Evolutionary conservation across 495 filamentous ascomycete species (phyloP).

Genomic region (Paragyromitra xinjiangensis): DNA sequence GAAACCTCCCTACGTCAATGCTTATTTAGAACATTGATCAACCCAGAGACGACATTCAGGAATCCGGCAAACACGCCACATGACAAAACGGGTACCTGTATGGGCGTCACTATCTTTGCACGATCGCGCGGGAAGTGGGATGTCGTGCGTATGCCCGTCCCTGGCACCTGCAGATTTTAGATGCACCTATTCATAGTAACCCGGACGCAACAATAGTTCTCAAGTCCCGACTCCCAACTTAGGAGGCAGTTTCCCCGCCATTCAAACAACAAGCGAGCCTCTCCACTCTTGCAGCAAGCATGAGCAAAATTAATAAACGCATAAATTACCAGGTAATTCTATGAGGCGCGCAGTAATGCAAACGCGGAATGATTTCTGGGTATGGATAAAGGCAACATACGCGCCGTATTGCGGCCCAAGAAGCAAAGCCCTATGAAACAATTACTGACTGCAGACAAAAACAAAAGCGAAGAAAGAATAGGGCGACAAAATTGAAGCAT

Average conservation of each 20-base stretch:
- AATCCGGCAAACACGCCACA: neutral
- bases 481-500: neutral
- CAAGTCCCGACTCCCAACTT: neutral
- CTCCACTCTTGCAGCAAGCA: neutral
- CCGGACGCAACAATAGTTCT: neutral
- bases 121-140: neutral
- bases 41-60: neutral
- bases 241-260: neutral
- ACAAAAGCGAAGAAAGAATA: neutral
- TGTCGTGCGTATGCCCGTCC: neutral
- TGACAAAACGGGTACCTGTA: neutral
- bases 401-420: neutral
- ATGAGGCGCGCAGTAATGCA: neutral
- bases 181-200: slow-evolving; percentile 4
- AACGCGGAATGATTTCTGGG: neutral
- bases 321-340: neutral
- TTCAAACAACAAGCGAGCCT: neutral
- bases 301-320: neutral
- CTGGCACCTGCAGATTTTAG: neutral
- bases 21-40: neutral
- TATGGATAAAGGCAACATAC: neutral
- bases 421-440: neutral
- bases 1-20: neutral
- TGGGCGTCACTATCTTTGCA: neutral
- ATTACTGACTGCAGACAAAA: neutral